These are phyloP conservation scores for Boletus tylopilopsis DNA, from an alignment of 768 basidiomycete genomes.

Conservation along the genomic window DNA sequence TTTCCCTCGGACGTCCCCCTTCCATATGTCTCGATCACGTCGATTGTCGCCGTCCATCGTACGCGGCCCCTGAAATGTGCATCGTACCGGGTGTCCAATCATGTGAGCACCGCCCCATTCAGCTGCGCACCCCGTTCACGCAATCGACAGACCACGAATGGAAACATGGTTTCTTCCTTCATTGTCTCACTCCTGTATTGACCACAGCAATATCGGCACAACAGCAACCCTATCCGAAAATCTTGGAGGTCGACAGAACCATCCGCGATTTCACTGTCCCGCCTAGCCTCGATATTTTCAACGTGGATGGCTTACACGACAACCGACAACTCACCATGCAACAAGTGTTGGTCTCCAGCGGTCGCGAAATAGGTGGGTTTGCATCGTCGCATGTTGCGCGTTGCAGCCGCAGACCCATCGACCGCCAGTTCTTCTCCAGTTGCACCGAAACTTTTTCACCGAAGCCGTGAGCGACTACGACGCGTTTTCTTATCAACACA, in stretches of 20 bases:
- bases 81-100: slow-evolving; percentile 27
- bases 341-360: slow-evolving; percentile 54
- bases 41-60: slow-evolving; percentile 48
- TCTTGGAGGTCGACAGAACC: slow-evolving; percentile 50
- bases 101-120: slow-evolving; percentile 22
- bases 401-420: not conserved
- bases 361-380: slow-evolving; percentile 57
- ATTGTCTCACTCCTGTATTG: slow-evolving; percentile 61
- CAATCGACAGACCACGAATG: slow-evolving; percentile 57
- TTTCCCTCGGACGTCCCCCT: slow-evolving; percentile 69
- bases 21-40: slow-evolving; percentile 64
- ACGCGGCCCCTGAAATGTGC: slow-evolving; percentile 27
- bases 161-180: slow-evolving; percentile 62
- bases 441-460: slow-evolving; percentile 66
- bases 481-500: slow-evolving; percentile 55
- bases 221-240: slow-evolving; percentile 46
- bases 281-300: slow-evolving; percentile 42
- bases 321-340: slow-evolving; percentile 62
- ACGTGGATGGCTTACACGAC: slow-evolving; percentile 34
- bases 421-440: slow-evolving; percentile 54
- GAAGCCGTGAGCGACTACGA: slow-evolving; percentile 55
- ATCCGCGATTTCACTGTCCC: slow-evolving; percentile 58
- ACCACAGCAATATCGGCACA: slow-evolving; percentile 53
- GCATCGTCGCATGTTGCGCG: slow-evolving; percentile 11
- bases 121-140: slow-evolving; percentile 9